Conservation (phyloP, 495 filamentous ascomycete genomes). For the Glutinoglossum americanum region DNA sequence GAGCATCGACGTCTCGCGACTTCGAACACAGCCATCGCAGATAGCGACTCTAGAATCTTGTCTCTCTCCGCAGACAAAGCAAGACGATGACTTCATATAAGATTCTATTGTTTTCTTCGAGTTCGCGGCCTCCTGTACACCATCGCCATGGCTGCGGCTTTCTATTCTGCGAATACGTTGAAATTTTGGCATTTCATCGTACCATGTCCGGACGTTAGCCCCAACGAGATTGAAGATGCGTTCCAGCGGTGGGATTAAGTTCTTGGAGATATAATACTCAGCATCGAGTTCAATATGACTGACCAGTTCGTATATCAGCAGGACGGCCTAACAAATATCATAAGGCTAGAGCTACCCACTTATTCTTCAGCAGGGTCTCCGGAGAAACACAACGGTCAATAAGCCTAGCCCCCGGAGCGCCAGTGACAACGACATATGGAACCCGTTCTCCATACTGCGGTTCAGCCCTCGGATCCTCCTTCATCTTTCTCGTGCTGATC, state of each 20-base stretch:
- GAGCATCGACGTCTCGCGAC: constrained; percentile 35
- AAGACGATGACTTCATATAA: constrained; percentile 63
- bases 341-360: constrained; percentile 10
- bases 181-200: constrained; percentile 87
- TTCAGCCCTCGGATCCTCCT: constrained; percentile 62
- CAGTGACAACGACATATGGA: constrained; percentile 80
- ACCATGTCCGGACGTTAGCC: constrained; percentile 80
- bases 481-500: constrained; percentile 67
- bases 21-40: constrained; percentile 38
- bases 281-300: constrained; percentile 61
- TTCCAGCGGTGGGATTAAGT: constrained; percentile 83
- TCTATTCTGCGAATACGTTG: constrained; percentile 45
- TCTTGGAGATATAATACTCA: constrained; percentile 93
- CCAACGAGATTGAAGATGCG: constrained; percentile 95
- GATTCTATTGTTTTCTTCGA: constrained; percentile 65
- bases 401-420: constrained; percentile 64
- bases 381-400: constrained; percentile 82
- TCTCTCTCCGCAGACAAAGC: constrained; percentile 54
- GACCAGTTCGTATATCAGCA: background rate
- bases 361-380: constrained; percentile 54
- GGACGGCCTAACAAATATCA: background rate
- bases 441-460: constrained; percentile 92
- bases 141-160: constrained; percentile 11
- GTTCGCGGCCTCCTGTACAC: no score
- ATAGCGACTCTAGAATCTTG: constrained; percentile 34